Evolutionary conservation across 177 flowering plant genomes (phyloP).

Genomic region (Vitis hybrid): DNA sequence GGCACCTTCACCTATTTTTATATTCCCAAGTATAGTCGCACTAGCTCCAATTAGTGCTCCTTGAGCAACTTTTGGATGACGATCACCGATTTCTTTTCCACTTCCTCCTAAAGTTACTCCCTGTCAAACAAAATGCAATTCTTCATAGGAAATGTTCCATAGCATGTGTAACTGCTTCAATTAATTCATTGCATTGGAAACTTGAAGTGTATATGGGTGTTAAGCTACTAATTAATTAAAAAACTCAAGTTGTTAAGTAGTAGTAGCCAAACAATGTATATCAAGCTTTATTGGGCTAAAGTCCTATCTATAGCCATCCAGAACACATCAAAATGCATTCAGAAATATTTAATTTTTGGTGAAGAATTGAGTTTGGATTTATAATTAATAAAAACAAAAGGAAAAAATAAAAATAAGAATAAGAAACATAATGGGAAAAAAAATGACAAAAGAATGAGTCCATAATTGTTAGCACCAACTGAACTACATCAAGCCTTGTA

Average conservation of each 20-base stretch:
- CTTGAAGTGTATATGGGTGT: too few relatives aligned
- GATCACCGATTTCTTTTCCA: slow-evolving; percentile 75
- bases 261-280: too few relatives aligned
- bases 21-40: slow-evolving; percentile 79
- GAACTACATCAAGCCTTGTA: background rate
- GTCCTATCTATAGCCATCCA: background rate
- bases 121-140: slow-evolving; percentile 28
- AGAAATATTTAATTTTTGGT: background rate
- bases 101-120: slow-evolving; percentile 83
- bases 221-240: too few relatives aligned
- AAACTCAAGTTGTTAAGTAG: too few relatives aligned
- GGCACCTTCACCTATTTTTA: slow-evolving; percentile 79
- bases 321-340: background rate
- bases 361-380: background rate
- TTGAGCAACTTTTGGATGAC: slow-evolving; percentile 79
- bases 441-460: background rate
- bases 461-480: background rate
- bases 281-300: too few relatives aligned
- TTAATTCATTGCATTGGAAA: too few relatives aligned
- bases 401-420: background rate
- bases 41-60: slow-evolving; percentile 80
- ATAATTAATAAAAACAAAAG: background rate
- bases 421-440: background rate
- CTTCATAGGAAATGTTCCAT: background rate
- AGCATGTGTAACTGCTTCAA: background rate